phyloP scores from a whole-genome alignment of 2,329 filamentous ascomycete genomes.

The Chaetomium strumarium region DNA sequence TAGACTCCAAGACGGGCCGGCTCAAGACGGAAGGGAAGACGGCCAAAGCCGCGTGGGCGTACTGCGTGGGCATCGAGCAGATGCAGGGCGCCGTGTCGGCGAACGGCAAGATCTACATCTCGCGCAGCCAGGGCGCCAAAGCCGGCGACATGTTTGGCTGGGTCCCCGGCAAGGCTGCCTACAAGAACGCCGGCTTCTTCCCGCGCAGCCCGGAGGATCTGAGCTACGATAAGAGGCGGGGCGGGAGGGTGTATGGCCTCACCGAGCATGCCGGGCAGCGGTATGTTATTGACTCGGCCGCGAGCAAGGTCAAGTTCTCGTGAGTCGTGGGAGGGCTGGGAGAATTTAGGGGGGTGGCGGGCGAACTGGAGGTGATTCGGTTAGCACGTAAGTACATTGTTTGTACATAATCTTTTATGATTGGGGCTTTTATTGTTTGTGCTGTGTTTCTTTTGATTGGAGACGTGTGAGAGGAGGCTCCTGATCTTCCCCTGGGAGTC shows the following conservation, averaged over 20 bases:
- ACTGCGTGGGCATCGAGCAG: constrained; percentile 29
- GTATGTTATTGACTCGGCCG: constrained; percentile 10
- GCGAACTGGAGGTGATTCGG: too few species aligned
- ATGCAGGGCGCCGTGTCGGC: constrained; percentile 32
- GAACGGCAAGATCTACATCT: constrained; percentile 30
- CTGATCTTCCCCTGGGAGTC: too few species aligned
- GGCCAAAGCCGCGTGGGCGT: constrained; percentile 28
- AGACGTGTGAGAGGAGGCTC: too few species aligned
- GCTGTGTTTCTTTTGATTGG: too few species aligned
- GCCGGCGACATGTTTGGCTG: constrained; percentile 31
- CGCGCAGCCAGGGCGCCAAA: constrained; percentile 28
- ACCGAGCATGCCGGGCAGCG: constrained; percentile 11
- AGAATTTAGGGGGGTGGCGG: too few species aligned
- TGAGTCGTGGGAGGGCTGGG: too few species aligned
- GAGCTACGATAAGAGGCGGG: constrained; percentile 28
- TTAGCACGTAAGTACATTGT: too few species aligned
- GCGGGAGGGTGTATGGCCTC: constrained; percentile 17
- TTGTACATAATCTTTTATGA: too few species aligned
- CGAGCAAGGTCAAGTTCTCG: constrained; percentile 5
- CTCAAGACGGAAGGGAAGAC: constrained; percentile 22
- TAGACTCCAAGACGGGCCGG: constrained; percentile 27
- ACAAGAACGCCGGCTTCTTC: constrained; percentile 21
- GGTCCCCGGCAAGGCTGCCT: constrained; percentile 26
- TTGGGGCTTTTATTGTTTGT: too few species aligned
- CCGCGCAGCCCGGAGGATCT: constrained; percentile 31